Base-by-base conservation (phyloP, 164 flowering plant species). In the Piper longum region DNA sequence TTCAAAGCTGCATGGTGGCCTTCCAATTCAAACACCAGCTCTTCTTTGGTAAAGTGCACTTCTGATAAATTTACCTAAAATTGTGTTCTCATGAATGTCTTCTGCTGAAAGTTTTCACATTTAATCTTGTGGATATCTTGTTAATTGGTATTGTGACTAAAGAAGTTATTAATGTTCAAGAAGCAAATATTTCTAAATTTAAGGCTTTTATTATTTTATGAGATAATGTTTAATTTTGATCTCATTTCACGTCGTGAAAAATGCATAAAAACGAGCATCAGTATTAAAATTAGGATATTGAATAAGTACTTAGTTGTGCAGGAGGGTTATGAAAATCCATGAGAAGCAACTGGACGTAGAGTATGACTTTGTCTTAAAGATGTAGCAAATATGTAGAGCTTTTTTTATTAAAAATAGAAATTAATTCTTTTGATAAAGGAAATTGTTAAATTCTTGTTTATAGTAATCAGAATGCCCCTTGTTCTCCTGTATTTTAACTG, bases 1-100 rank as follows among this genome's bases (percentile, higher is more conserved):
- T 66, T 83, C 97, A 19, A 17, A 56, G 17, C 52, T 48, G 52
- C 52, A 48, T 48, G 52, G 52, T 14, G 14, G 52, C 14, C 52
- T 48, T 48, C 52, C 7, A 12, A 48, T 8, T 48, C 52, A 48
- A 48, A 48, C 14, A 14, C 52, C 12, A 6, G 52, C 52, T 9
- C 52, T 48, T 48, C 52, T 48, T 48, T 48, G 52, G 52, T 48
- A 48, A 41, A 5, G 52, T 48, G 14, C 52, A 5, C 7, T 8
- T 48, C 14, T 5, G 14, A 48, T 14, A 48, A 48, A 48, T 48
- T 48, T 48, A 48, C 12, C 3, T 48, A 48, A 14, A 9, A 48
- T 48, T 14, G 2, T 48, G 60, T 41, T 57, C 41, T 0, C 12
- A 11, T 57, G 60, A 16, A 13, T 57, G 11, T 57, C 39, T 36